phyloP scores from a whole-genome alignment of 1,139 yeast genomes.

The Yamadazyma triangularis region DNA sequence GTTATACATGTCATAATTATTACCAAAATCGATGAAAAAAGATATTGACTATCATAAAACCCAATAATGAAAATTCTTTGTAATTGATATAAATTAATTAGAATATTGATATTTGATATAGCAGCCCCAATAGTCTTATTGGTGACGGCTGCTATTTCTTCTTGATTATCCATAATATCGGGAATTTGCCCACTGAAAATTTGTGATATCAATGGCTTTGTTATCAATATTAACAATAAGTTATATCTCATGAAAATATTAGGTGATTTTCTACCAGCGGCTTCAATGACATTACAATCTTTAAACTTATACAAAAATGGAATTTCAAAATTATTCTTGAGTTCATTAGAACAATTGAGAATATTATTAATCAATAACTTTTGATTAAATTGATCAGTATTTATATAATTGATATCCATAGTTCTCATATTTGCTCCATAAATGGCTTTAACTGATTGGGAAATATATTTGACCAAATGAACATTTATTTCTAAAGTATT shows the following conservation, averaged over 20 bases:
- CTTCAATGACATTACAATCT: constrained; percentile 16
- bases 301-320: constrained; percentile 24
- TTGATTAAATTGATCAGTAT: constrained; percentile 38
- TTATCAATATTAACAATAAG: constrained; percentile 40
- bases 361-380: constrained; percentile 27
- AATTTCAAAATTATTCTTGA: constrained; percentile 28
- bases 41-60: constrained; percentile 51
- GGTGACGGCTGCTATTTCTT: constrained; percentile 30
- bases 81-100: constrained; percentile 30
- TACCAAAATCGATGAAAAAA: constrained; percentile 40
- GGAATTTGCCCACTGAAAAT: constrained; percentile 30
- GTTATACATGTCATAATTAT: constrained; percentile 35
- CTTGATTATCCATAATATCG: constrained; percentile 21
- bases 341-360: constrained; percentile 23
- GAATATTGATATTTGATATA: constrained; percentile 34
- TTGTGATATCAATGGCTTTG: constrained; percentile 42
- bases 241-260: constrained; percentile 44
- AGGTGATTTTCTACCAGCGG: constrained; percentile 27
- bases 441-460: constrained; percentile 28
- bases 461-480: constrained; percentile 35
- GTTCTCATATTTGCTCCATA: constrained; percentile 37
- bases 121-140: constrained; percentile 39
- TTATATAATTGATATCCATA: constrained; percentile 35
- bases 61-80: constrained; percentile 41
- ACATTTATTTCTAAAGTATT: constrained; percentile 34